These are phyloP conservation scores for Kwoniella sp. DNA, from an alignment of 768 basidiomycete species.

Conservation along the genomic window DNA sequence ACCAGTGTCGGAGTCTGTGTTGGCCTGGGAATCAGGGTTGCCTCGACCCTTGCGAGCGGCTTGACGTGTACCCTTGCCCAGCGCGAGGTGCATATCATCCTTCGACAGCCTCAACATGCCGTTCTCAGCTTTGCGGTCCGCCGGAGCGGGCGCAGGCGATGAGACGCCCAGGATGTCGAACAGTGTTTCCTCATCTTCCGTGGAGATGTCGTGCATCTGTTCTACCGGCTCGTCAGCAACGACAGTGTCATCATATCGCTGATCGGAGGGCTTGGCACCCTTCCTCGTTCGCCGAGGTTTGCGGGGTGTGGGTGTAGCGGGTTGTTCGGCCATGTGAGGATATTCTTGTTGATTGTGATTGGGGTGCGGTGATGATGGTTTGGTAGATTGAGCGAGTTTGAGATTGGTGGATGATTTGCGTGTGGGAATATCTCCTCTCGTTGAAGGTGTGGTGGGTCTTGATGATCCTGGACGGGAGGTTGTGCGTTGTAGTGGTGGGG, in stretches of 20 bases:
- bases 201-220: slow-evolving; percentile 9
- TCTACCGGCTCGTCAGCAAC: not conserved
- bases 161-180: slow-evolving; percentile 23
- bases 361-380: not conserved
- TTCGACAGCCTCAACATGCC: slow-evolving; percentile 17
- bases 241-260: not conserved
- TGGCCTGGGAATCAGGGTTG: not conserved
- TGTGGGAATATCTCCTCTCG: slow-evolving; percentile 17
- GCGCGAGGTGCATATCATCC: slow-evolving; percentile 24
- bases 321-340: slow-evolving; percentile 14
- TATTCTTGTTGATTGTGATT: not conserved
- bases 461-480: slow-evolving; percentile 22
- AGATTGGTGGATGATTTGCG: slow-evolving; percentile 11
- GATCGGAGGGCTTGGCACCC: slow-evolving; percentile 16
- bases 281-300: slow-evolving; percentile 10
- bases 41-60: not conserved
- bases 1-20: slow-evolving; percentile 4
- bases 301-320: slow-evolving; percentile 24
- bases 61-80: slow-evolving; percentile 9
- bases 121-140: not conserved
- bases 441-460: slow-evolving; percentile 18
- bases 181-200: slow-evolving; percentile 28
- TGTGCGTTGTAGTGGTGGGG: slow-evolving; percentile 19
- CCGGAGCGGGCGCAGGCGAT: slow-evolving; percentile 8
- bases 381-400: not conserved